Evolutionary conservation across 2,329 filamentous ascomycete genomes (phyloP).

Genomic region (Diaporthe sp.): DNA sequence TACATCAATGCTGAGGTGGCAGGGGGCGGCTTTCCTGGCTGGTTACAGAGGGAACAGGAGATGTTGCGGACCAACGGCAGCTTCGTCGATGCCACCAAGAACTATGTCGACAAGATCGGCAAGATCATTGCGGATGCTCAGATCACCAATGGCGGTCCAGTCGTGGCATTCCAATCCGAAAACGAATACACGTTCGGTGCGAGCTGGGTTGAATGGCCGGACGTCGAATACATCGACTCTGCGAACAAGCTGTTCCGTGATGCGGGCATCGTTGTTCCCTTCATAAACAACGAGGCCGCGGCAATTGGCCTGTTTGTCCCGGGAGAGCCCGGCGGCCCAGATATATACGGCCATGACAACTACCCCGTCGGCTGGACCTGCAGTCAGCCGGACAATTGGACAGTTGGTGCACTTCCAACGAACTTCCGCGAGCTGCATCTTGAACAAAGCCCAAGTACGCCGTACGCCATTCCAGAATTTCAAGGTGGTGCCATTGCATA

Average conservation of each 20-base stretch:
- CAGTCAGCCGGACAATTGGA: slow-evolving; percentile 69
- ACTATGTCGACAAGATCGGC: slow-evolving; percentile 70
- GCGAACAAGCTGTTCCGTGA: slow-evolving; percentile 77
- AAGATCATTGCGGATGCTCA: slow-evolving; percentile 80
- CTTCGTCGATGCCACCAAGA: slow-evolving; percentile 77
- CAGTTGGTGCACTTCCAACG: slow-evolving; percentile 67
- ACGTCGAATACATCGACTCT: slow-evolving; percentile 78
- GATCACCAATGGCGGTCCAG: slow-evolving; percentile 85
- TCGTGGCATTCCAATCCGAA: slow-evolving; percentile 85
- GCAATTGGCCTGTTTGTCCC: slow-evolving; percentile 74
- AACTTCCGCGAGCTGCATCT: slow-evolving; percentile 68
- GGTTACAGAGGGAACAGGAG: slow-evolving; percentile 79
- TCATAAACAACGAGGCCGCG: slow-evolving; percentile 82
- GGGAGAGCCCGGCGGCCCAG: slow-evolving; percentile 67
- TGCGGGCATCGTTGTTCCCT: slow-evolving; percentile 79
- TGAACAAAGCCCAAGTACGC: slow-evolving; percentile 74
- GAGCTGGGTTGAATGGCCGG: slow-evolving; percentile 69
- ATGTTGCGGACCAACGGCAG: slow-evolving; percentile 73
- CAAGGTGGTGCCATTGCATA: slow-evolving; percentile 80
- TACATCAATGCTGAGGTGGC: slow-evolving; percentile 85
- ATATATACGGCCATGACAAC: slow-evolving; percentile 77
- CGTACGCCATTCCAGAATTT: slow-evolving; percentile 73
- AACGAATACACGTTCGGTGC: slow-evolving; percentile 79
- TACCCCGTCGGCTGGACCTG: slow-evolving; percentile 75
- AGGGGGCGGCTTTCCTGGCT: slow-evolving; percentile 85